Evolutionary conservation across 805 yeast genomes (phyloP), one percentile per base, ranked within the genome.

Genomic region (Metschnikowia kofuensis): DNA sequence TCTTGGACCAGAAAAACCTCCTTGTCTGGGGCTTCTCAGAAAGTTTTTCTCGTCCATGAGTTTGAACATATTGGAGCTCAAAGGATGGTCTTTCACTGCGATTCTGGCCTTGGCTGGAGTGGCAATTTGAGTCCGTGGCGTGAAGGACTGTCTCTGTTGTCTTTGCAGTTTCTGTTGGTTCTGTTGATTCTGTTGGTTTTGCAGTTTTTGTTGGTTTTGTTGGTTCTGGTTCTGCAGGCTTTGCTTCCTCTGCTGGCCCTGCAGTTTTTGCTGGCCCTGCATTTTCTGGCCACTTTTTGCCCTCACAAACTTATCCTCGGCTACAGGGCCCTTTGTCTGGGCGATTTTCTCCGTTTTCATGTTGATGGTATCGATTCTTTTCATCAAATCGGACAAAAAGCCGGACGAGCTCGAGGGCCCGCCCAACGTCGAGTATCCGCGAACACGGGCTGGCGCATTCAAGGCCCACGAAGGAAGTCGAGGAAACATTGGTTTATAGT

Each of bases 341-440:
- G 48, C 35, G 21, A 42, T 43, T 34, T 45, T 45, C 46, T 48
- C 48, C 42, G 51, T 42, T 40, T 47, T 58, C 46, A 59, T 47
- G 35, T 65, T 66, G 51, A 67, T 66, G 31, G 48, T 48, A 45
- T 72, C 75, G 47, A 72, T 66, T 54, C 74, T 61, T 40, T 63
- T 63, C 60, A 72, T 66, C 50, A 72, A 60, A 35, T 63, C 66
- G n/a, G 72, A 62, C 53, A 71, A 61, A 44, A 68, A 68, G 41
- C 47, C 50, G 34, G 51, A 35, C n/a, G 40, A 30, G n/a, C 45
- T 48, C 9, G 40, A 34, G 14, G 35, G 38, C 27, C 44, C 49
- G 30, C 40, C 42, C 41, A 35, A 39, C 10, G 57, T 44, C 36
- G 56, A 48, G 49, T 56, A 56, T 40, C 44, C 32, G 28, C 49